Percentiles rank a stretch among this genome's conserved stretches.
Evolutionary conservation across 140 eudicot species (phyloP).

Genomic region (Erigeron philadelphicus): DNA sequence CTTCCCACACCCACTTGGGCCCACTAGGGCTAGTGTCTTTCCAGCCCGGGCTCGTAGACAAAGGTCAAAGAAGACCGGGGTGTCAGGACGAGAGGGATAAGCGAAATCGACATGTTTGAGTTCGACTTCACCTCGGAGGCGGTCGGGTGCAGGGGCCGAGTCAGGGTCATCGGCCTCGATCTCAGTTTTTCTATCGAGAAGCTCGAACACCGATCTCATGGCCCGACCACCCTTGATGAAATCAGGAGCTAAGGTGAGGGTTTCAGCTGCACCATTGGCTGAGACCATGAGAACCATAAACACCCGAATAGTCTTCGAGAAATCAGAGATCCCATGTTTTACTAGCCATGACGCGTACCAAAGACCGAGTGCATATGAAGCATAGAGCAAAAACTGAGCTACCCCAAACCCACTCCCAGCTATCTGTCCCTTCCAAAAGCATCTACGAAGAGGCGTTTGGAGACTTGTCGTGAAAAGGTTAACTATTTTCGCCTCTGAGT

Average conservation of each 20-base stretch:
- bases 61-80: constrained; percentile 49
- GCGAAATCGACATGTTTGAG: constrained; percentile 77
- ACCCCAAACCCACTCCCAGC: constrained; percentile 82
- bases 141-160: constrained; percentile 57
- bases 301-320: constrained; percentile 79
- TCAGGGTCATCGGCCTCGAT: constrained; percentile 72
- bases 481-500: constrained; percentile 68
- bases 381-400: constrained; percentile 74
- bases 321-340: constrained; percentile 80
- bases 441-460: constrained; percentile 49
- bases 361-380: constrained; percentile 78
- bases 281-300: constrained; percentile 92
- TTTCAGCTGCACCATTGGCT: constrained; percentile 85
- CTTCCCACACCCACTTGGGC: constrained; percentile 88
- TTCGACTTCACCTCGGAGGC: constrained; percentile 78
- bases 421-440: constrained; percentile 93
- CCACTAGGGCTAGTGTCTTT: constrained; percentile 77
- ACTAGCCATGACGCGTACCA: constrained; percentile 98
- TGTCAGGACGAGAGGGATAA: constrained; percentile 77
- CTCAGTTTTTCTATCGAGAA: constrained; percentile 73
- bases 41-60: constrained; percentile 74
- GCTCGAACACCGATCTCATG: constrained; percentile 72
- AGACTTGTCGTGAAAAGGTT: constrained; percentile 56
- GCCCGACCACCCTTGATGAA: constrained; percentile 90
- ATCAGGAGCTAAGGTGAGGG: constrained; percentile 82